phyloP scores from a whole-genome alignment of 805 yeast species.

The Kodamaea laetipori region DNA sequence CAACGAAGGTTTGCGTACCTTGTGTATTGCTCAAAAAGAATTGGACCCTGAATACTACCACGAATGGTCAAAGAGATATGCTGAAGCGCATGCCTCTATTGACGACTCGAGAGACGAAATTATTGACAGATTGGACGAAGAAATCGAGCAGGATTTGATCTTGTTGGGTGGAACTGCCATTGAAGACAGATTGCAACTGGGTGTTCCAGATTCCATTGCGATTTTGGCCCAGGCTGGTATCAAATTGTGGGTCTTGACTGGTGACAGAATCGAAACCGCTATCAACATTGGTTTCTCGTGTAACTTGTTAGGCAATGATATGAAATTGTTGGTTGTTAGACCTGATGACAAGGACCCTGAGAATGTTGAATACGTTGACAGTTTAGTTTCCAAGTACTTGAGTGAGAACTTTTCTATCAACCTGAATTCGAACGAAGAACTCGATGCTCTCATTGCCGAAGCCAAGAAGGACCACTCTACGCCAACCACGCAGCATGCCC shows the following conservation, averaged over 20 bases:
- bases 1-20: constrained; percentile 75
- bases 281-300: constrained; percentile 86
- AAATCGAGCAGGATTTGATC: constrained; percentile 63
- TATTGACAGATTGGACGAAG: constrained; percentile 56
- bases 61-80: constrained; percentile 58
- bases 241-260: constrained; percentile 83
- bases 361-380: constrained; percentile 36
- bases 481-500: constrained; percentile 67
- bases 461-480: constrained; percentile 60
- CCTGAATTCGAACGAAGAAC: constrained; percentile 32
- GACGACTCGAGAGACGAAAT: constrained; percentile 58
- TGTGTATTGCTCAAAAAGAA: constrained; percentile 64
- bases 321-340: constrained; percentile 71
- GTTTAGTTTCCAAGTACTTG: constrained; percentile 50
- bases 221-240: constrained; percentile 74
- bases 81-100: constrained; percentile 57
- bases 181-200: constrained; percentile 82
- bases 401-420: constrained; percentile 46
- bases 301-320: constrained; percentile 70
- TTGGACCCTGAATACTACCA: constrained; percentile 47
- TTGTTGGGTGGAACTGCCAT: constrained; percentile 84
- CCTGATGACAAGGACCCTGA: constrained; percentile 45
- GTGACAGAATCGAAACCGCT: constrained; percentile 89
- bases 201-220: constrained; percentile 81
- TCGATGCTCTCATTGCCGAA: constrained; percentile 45